These are phyloP conservation scores for Fusarium napiforme DNA, from an alignment of 2,329 filamentous ascomycete species.

Conservation along the genomic window DNA sequence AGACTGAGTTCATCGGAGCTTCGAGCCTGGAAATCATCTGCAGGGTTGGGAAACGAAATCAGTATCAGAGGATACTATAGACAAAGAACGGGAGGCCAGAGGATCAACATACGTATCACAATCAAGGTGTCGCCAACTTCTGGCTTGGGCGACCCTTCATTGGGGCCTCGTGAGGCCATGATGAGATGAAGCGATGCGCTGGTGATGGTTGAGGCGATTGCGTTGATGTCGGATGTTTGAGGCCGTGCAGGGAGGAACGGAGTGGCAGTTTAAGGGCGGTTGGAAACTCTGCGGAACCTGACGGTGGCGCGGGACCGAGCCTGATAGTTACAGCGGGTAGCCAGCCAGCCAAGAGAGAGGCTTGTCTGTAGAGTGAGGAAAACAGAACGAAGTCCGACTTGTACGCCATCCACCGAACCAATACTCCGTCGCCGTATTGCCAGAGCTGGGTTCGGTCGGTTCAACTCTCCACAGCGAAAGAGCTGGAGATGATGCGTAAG, in stretches of 20 bases:
- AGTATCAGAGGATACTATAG: slow-evolving; percentile 5
- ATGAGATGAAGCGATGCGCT: slow-evolving; percentile 38
- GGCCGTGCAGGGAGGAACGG: slow-evolving; percentile 33
- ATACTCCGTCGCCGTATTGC: slow-evolving; percentile 28
- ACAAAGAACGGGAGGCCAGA: slow-evolving; percentile 40
- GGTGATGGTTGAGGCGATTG: slow-evolving; percentile 25
- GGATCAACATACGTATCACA: slow-evolving; percentile 72
- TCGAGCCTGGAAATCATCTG: slow-evolving; percentile 92
- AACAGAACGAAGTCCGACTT: slow-evolving; percentile 22
- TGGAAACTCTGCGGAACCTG: slow-evolving; percentile 34
- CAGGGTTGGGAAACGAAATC: slow-evolving; percentile 20
- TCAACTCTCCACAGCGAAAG: slow-evolving; percentile 32
- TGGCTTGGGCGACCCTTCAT: slow-evolving; percentile 57
- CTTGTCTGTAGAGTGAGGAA: slow-evolving; percentile 15
- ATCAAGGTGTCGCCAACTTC: slow-evolving; percentile 74
- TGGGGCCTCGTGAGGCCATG: slow-evolving; percentile 57
- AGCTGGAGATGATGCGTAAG: slow-evolving; percentile 43
- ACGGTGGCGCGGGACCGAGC: slow-evolving; percentile 34
- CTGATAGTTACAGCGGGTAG: slow-evolving; percentile 15
- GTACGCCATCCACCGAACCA: slow-evolving; percentile 41
- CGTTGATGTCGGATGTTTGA: slow-evolving; percentile 35
- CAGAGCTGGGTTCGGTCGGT: slow-evolving; percentile 32
- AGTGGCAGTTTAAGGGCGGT: slow-evolving; percentile 39
- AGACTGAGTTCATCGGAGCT: slow-evolving; percentile 94
- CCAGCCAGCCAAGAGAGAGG: slow-evolving; percentile 10